Evolutionary conservation across 257 asterid genomes (phyloP), one percentile per base, ranked within the genome.

Genomic region (Sherardia arvensis): DNA sequence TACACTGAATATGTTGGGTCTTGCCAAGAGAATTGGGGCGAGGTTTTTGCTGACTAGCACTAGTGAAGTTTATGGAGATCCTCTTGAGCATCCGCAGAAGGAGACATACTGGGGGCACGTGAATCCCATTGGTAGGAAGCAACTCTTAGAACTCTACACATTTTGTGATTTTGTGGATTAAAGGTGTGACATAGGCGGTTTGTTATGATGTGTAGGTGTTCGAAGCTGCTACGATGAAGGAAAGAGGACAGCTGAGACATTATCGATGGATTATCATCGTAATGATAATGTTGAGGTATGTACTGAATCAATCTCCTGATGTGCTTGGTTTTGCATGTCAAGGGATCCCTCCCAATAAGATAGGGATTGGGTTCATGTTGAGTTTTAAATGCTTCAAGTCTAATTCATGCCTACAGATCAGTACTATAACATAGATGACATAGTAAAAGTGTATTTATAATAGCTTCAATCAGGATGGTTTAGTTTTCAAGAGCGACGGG

Each of bases 61-160:
- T 1, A 91, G 98, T 78, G 98, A 91, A 81, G 98, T 91, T 65
- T 91, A 91, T 72, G 98, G 98, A 17, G 98, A 91, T 75, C 98
- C 98, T 9, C 94, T 91, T 53, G 96, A 91, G 95, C 98, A 91
- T 81, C 98, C 98, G 15, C 98, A 91, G 71, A 91, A 91, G 81
- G 98, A 91, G 84, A 86, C 96, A 0, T 91, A 91, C 59, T 91
- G 98, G 98, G 98, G 98, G 40, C 88, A 88, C 70, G 98, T 91
- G 76, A 91, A 91, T 71, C 98, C 98, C 34, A 91, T 91, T 55
- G 98, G 98, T 80, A 61, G 64, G 83, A 62, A 53, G 12, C 62
- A 28, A 64, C 53, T 60, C 38, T 27, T 8, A 53, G 40, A 10
- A 23, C 30, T 58, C 59, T 65, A 54, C 21, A 20, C 62, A 28